Evolutionary conservation across 306 rosid species (phyloP), one percentile per base, ranked within the genome.

Genomic region (Ammopiptanthus mongolicus): DNA sequence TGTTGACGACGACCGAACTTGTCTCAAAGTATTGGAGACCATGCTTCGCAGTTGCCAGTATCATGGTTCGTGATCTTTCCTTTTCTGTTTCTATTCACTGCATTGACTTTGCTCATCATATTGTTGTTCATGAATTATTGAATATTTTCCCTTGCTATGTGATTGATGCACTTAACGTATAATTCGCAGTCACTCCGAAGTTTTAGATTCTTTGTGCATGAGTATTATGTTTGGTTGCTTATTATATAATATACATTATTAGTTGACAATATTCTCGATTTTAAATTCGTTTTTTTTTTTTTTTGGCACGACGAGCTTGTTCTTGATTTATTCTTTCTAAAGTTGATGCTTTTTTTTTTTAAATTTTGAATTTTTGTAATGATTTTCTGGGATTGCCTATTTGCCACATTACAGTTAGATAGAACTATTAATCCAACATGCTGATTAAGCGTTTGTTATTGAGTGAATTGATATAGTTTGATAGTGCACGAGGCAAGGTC

Each of bases 11-110:
- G 84, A 91, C 81, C 88, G 81, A 65, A 78, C 75, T 48, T 94
- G 96, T 78, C 90, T 94, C 70, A 91, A 77, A 71, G 33, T 89
- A 15, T 74, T 91, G 76, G 96, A 90, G 73, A 78, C 17, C 44
- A 77, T 94, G 69, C 97, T 94, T 82, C 88, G 83, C 29, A 81
- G 81, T 83, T 94, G 98, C 91, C 86, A 86, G 22, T 94, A 94
- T 67, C 87, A 86, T 19, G 98, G 98, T 94, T 77, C 28, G 85
- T 79, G 72, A 14, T 50, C 15, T 17, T 44, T 12, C 13, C 18
- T 12, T 37, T 0, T 73, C 55, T 50, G 19, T 46, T 65, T 62
- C 47, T 17, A 37, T 78, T 72, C 37, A 6, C 7, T 62, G 2
- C 60, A 23, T 68, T 70, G 25, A 33, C 5, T 70, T 47, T 63